Evolutionary conservation across 169 alveolate species (phyloP).

Genomic region (Neospora caninum): DNA sequence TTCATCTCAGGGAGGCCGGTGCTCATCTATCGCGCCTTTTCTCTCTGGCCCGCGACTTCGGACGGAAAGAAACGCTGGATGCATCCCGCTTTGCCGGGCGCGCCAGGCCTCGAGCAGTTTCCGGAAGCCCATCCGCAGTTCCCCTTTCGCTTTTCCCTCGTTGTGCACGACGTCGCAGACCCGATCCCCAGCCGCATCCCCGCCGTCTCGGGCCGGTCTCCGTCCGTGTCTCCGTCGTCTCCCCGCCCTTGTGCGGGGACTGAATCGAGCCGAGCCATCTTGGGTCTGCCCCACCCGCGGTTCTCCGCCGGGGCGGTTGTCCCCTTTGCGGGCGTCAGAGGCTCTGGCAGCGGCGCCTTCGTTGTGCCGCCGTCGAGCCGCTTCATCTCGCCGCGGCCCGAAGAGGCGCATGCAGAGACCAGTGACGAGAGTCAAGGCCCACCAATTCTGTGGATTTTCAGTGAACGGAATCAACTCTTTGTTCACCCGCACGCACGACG

Average conservation of each 20-base stretch:
- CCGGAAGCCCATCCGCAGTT: slow-evolving; percentile 21
- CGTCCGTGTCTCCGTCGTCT: neutral
- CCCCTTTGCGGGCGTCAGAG: slow-evolving; percentile 27
- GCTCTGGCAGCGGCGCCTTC: slow-evolving; percentile 47
- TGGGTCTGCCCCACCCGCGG: slow-evolving; percentile 2
- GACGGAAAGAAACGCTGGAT: neutral
- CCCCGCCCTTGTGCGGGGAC: neutral
- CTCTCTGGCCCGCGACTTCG: slow-evolving; percentile 12
- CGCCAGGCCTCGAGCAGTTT: neutral
- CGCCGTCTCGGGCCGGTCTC: neutral
- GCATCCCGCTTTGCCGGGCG: slow-evolving; percentile 25
- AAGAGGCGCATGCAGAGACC: neutral
- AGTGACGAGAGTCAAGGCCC: slow-evolving; percentile 36
- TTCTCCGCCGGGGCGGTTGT: slow-evolving; percentile 25
- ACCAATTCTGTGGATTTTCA: slow-evolving; percentile 61
- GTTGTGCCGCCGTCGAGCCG: slow-evolving; percentile 54
- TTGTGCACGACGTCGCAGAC: slow-evolving; percentile 33
- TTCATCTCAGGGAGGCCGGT: slow-evolving; percentile 77
- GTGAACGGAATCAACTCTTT: slow-evolving; percentile 58
- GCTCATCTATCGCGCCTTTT: slow-evolving; percentile 70
- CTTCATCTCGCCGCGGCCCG: neutral
- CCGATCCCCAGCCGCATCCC: neutral
- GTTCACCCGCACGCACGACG: slow-evolving; percentile 66
- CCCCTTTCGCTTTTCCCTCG: slow-evolving; percentile 28
- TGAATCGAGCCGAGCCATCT: too few relatives aligned